These are phyloP conservation scores for Durusdinium trenchii DNA, from an alignment of 73 alveolate species.

Conservation along the genomic window DNA sequence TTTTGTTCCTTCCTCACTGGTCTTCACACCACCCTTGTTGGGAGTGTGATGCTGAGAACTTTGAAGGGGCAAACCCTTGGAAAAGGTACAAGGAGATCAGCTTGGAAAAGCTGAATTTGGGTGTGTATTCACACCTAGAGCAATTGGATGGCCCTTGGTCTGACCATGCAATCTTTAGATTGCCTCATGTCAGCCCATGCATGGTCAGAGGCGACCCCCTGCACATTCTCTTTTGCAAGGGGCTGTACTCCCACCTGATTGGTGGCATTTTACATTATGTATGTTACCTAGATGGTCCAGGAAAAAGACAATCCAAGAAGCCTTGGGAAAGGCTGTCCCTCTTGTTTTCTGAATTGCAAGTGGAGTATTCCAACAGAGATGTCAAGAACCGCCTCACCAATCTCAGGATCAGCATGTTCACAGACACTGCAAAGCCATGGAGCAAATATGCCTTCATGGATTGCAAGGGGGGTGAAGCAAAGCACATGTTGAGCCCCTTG, in stretches of 20 bases:
- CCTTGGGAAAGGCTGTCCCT: constrained; percentile 46
- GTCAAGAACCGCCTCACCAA: neutral
- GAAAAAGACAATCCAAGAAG: neutral
- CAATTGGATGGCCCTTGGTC: neutral
- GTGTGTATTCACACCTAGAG: neutral
- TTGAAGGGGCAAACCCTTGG: neutral
- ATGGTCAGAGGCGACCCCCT: constrained; percentile 32
- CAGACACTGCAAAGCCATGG: constrained; percentile 2
- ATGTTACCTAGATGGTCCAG: constrained; percentile 12
- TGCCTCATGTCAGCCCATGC: neutral
- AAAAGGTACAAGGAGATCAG: neutral
- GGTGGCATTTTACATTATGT: neutral
- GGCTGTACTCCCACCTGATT: constrained; percentile 1
- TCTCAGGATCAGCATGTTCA: constrained; percentile 19
- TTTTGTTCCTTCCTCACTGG: constrained; percentile 14
- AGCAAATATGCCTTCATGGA: neutral
- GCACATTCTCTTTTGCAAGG: neutral
- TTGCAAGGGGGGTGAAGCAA: constrained; percentile 38
- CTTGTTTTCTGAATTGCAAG: constrained; percentile 17
- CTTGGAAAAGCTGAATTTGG: constrained; percentile 29
- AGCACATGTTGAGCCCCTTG: neutral
- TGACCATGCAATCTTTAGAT: neutral
- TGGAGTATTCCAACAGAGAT: neutral
- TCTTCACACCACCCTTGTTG: neutral
- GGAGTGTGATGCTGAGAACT: constrained; percentile 29